phyloP scores from a whole-genome alignment of 1,284 basidiomycete genomes.

The Microstroma glucosiphilum region DNA sequence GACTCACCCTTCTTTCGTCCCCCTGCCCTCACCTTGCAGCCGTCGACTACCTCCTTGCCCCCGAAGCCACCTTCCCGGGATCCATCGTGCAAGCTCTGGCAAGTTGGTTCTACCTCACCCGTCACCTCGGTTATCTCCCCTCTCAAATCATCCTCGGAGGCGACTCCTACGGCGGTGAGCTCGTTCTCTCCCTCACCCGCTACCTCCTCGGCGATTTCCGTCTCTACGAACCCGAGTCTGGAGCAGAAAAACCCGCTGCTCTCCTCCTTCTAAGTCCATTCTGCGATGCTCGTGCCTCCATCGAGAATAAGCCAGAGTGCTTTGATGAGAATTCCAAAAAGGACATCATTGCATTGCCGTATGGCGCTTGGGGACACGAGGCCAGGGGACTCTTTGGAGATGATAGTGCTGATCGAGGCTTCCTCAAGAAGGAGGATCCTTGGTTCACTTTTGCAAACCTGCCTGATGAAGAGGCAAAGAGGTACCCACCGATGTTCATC shows the following conservation, averaged over 20 bases:
- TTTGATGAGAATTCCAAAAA: background rate
- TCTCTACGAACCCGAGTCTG: background rate
- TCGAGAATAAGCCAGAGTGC: background rate
- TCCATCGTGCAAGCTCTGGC: conserved; percentile 39
- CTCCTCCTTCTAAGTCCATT: background rate
- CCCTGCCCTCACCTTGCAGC: conserved; percentile 8
- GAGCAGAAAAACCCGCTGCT: background rate
- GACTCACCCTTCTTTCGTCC: background rate
- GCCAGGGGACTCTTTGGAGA: background rate
- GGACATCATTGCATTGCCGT: conserved; percentile 1
- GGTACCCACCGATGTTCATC: conserved; percentile 5
- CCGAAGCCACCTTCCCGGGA: conserved; percentile 34
- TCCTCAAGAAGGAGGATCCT: conserved; percentile 3
- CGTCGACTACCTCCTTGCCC: conserved; percentile 47
- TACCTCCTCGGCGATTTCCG: conserved; percentile 20
- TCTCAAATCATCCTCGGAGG: conserved; percentile 45
- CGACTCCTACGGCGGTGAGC: conserved; percentile 39
- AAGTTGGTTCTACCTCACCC: conserved; percentile 37
- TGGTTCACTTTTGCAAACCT: background rate
- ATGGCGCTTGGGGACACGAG: conserved; percentile 1
- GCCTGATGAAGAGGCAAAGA: background rate
- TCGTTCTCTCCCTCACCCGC: conserved; percentile 38
- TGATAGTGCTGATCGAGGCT: background rate
- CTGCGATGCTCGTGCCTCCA: background rate
- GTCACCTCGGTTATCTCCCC: conserved; percentile 35